Percentiles rank a stretch among this genome's conserved stretches.
phyloP scores from a whole-genome alignment of 129 eudicot species.

The Artemisia annua region DNA sequence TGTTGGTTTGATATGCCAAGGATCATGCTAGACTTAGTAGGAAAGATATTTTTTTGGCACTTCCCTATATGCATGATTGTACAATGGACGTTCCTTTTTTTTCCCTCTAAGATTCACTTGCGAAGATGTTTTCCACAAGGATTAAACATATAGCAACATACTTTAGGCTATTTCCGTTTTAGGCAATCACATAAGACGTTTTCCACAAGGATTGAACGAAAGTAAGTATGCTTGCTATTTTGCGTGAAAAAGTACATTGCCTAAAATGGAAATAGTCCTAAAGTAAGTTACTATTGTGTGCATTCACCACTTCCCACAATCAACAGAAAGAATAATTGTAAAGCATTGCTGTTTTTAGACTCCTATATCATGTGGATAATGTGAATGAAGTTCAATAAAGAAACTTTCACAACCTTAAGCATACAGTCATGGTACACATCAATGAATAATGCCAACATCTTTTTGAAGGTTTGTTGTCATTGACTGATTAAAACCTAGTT shows the following conservation, averaged over 20 bases:
- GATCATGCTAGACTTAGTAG: constrained; percentile 12
- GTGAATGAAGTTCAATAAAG: not conserved
- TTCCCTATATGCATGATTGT: constrained; percentile 5
- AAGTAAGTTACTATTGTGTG: not conserved
- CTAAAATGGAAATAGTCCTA: not conserved
- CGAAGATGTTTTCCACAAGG: not conserved
- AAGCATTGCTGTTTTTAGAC: not conserved
- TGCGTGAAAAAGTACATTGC: too few species aligned
- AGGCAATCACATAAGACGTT: not conserved
- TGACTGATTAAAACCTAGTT: constrained; percentile 8
- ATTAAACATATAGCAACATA: not conserved
- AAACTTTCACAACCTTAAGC: not conserved
- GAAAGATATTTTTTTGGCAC: not conserved
- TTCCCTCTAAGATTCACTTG: constrained; percentile 3
- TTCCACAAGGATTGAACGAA: too few species aligned
- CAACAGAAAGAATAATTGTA: constrained; percentile 4
- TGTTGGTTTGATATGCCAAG: constrained; percentile 2
- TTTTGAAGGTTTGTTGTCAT: not conserved
- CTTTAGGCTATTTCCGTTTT: not conserved
- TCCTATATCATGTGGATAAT: constrained; percentile 5
- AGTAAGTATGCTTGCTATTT: too few species aligned
- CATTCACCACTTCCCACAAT: not conserved
- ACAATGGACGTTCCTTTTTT: constrained; percentile 3
- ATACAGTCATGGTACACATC: not conserved
- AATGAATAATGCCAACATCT: constrained; percentile 6